Evolutionary conservation across 805 yeast species (phyloP), one percentile per base, ranked within the genome.

Genomic region (Metschnikowia noctiluminum): DNA sequence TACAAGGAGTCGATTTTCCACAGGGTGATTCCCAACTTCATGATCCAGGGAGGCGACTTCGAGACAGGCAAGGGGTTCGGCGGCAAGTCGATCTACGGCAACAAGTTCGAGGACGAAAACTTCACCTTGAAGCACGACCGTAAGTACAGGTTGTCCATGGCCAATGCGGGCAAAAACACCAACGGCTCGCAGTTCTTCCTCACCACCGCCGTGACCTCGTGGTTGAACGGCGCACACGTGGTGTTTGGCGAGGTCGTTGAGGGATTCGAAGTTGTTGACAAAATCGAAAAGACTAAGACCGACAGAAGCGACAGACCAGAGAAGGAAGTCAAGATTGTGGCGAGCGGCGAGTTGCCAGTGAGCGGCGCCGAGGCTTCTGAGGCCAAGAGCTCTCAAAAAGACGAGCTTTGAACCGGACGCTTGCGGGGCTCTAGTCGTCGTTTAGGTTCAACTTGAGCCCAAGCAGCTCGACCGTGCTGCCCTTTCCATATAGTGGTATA

Each of bases 161-260:
- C 92, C 57, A 85, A 85, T 60, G 84, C 89, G 34, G 92, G 92
- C 56, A 80, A 64, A 54, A 74, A 85, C 70, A 85, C 81, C 69
- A 90, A 90, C 66, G 97, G 97, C 16, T 89, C 96, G 36, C 97
- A 90, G 71, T 91, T 91, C 67, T 91, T 91, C 79, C 86, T 94
- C 73, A 90, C 96, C 63, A 91, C 97, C 28, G 96, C 87, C 21
- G 78, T 80, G 35, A 89, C 97, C 47, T 73, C 85, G 43, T 94
- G 98, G 98, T 81, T 94, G 64, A 89, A 94, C 63, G 92, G 94
- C 57, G 82, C 75, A 59, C 99, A 94, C 70, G 99, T 94, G 63
- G 99, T 94, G 38, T 94, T 94, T 62, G 99, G 99, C 57, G 89
- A 89, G 72, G 97, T 94, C 48, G 49, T 90, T n/a, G 90, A 85